phyloP scores from a whole-genome alignment of 371 early-diverging fungal genomes.

The Mucor mucedo region DNA sequence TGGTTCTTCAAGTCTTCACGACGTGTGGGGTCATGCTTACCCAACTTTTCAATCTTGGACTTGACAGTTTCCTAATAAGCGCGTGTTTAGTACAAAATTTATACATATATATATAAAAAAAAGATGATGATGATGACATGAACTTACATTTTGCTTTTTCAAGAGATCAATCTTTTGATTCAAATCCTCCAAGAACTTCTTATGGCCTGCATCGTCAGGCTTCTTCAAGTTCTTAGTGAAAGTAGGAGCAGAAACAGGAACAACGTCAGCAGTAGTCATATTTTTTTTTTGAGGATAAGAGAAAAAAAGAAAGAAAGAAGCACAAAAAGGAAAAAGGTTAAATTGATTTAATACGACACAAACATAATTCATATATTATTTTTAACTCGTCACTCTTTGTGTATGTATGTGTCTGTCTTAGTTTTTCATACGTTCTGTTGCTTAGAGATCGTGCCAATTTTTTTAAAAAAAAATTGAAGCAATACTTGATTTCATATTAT shows the following conservation, averaged over 20 bases:
- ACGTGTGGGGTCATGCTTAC: slow-evolving; percentile 47
- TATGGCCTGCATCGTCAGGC: slow-evolving; percentile 55
- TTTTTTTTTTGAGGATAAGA: not conserved
- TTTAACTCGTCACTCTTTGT: not conserved
- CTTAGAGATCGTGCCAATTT: too few species aligned
- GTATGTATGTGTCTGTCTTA: not conserved
- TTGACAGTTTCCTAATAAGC: slow-evolving; percentile 57
- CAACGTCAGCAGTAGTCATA: not conserved
- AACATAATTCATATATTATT: not conserved
- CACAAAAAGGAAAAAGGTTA: slow-evolving; percentile 8
- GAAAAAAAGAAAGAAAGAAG: slow-evolving; percentile 5
- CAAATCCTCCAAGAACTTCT: slow-evolving; percentile 54
- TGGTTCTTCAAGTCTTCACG: slow-evolving; percentile 65
- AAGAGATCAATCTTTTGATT: slow-evolving; percentile 61
- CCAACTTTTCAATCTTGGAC: slow-evolving; percentile 59
- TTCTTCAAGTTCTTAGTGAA: slow-evolving; percentile 49
- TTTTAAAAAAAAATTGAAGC: too few species aligned
- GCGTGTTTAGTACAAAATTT: not conserved
- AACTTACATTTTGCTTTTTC: slow-evolving; percentile 59
- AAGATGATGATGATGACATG: not conserved
- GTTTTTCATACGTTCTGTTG: too few species aligned
- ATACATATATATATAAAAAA: not conserved
- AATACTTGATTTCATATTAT: too few species aligned
- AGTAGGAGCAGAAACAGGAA: slow-evolving; percentile 31
- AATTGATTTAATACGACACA: not conserved